These are phyloP conservation scores for Phellopilus nigrolimitatus DNA, from an alignment of 1,284 basidiomycete species.

Conservation along the genomic window DNA sequence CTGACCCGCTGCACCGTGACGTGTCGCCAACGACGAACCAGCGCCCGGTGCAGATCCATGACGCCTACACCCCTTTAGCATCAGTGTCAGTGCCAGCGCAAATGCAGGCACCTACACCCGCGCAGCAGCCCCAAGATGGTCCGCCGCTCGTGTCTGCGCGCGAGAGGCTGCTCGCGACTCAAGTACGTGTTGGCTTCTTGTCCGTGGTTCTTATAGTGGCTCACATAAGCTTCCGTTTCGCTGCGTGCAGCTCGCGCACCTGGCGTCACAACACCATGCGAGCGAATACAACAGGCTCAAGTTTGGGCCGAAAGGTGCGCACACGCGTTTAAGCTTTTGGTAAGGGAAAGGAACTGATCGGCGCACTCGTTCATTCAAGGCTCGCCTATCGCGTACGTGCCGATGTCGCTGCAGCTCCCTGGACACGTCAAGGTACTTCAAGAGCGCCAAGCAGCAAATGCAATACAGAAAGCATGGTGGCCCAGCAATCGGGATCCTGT, in stretches of 20 bases:
- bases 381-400: conserved; percentile 56
- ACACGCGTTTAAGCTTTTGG: neutral
- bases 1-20: no score
- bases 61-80: neutral
- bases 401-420: conserved; percentile 68
- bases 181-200: conserved; percentile 10
- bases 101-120: neutral
- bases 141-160: neutral
- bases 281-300: conserved; percentile 79
- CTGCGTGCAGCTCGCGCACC: conserved; percentile 42
- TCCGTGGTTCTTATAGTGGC: neutral
- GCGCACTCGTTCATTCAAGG: conserved; percentile 34
- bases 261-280: conserved; percentile 77
- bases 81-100: neutral
- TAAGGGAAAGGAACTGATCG: neutral
- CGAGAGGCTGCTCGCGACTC: conserved; percentile 17
- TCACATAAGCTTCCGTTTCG: neutral
- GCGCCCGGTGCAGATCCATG: neutral
- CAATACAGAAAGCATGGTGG: conserved; percentile 51
- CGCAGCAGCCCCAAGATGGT: neutral
- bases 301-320: conserved; percentile 60
- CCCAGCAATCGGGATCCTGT: conserved; percentile 27
- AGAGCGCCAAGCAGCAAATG: conserved; percentile 50
- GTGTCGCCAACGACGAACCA: neutral
- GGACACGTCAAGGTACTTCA: conserved; percentile 57